Percentiles rank a stretch among this genome's conserved stretches.
Conservation (phyloP, 2,329 filamentous ascomycete species). For the Didymella lethalis region DNA sequence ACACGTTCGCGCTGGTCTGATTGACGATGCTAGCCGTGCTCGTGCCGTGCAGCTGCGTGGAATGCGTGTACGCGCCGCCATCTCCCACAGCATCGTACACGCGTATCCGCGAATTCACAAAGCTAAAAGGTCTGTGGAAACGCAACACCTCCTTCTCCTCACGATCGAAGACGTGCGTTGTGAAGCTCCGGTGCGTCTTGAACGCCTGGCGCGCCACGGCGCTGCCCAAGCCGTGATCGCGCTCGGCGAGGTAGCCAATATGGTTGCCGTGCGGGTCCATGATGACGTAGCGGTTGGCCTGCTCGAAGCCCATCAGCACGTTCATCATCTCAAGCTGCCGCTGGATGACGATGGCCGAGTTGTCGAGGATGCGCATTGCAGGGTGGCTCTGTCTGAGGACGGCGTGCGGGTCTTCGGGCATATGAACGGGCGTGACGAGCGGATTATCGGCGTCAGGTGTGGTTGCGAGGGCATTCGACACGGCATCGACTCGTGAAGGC, state of each 20-base stretch:
- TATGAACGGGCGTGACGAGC: conserved; percentile 66
- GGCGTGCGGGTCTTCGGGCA: conserved; percentile 67
- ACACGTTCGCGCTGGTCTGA: conserved; percentile 60
- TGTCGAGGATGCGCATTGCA: conserved; percentile 64
- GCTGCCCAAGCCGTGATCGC: conserved; percentile 66
- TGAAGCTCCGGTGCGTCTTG: conserved; percentile 69
- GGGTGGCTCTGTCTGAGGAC: conserved; percentile 67
- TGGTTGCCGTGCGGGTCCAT: conserved; percentile 70
- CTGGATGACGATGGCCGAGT: conserved; percentile 69
- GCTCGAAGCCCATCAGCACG: conserved; percentile 70
- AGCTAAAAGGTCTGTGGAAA: conserved; percentile 70
- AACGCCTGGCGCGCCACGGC: conserved; percentile 67
- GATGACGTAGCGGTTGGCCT: conserved; percentile 71
- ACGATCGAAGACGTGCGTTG: conserved; percentile 70
- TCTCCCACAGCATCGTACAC: conserved; percentile 46
- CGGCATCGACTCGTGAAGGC: conserved; percentile 51
- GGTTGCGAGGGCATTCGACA: conserved; percentile 56
- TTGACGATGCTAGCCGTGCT: conserved; percentile 54
- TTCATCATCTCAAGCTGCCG: conserved; percentile 72
- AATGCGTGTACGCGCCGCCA: conserved; percentile 46
- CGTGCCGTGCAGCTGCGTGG: conserved; percentile 56
- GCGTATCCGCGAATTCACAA: conserved; percentile 65
- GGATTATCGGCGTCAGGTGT: conserved; percentile 54
- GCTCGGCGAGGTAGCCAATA: conserved; percentile 70
- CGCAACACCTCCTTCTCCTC: conserved; percentile 66